Evolutionary conservation across 2,329 filamentous ascomycete species (phyloP).

Genomic region (Xylariomycetidae sp.): DNA sequence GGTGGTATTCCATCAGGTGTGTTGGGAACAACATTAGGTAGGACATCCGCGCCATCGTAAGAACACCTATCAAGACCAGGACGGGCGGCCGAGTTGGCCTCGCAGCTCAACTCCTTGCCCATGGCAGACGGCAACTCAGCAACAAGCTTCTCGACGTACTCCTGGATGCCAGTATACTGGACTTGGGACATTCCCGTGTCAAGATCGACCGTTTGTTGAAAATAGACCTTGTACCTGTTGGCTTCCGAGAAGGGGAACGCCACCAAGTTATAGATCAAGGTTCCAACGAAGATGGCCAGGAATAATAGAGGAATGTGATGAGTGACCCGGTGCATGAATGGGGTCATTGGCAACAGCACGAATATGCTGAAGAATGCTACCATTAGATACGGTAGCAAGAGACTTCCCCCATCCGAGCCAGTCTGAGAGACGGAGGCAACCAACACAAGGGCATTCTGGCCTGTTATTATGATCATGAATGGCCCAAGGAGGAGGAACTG

Average conservation of each 20-base stretch:
- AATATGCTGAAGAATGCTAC: constrained; percentile 64
- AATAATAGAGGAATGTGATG: constrained; percentile 77
- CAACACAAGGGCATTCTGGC: constrained; percentile 67
- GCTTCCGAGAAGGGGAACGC: constrained; percentile 83
- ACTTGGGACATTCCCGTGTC: constrained; percentile 66
- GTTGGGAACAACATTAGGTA: constrained; percentile 56
- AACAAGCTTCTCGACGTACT: constrained; percentile 63
- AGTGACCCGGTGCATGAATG: constrained; percentile 81
- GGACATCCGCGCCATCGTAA: constrained; percentile 57
- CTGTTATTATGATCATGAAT: constrained; percentile 68
- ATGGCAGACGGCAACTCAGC: constrained; percentile 63
- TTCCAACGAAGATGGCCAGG: constrained; percentile 64
- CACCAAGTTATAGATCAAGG: constrained; percentile 76
- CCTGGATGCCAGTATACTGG: constrained; percentile 60
- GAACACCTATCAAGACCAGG: constrained; percentile 58
- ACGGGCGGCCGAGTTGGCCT: constrained; percentile 30
- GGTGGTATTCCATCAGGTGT: constrained; percentile 33
- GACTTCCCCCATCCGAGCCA: constrained; percentile 71
- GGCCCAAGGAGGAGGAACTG: constrained; percentile 79
- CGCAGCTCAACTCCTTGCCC: constrained; percentile 54
- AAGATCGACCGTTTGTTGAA: constrained; percentile 75
- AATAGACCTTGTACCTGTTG: constrained; percentile 80
- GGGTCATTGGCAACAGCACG: constrained; percentile 68
- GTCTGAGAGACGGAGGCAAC: constrained; percentile 73
- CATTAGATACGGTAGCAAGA: constrained; percentile 65